Evolutionary conservation across 2,329 filamentous ascomycete species (phyloP).

Genomic region (Botrytis squamosa): DNA sequence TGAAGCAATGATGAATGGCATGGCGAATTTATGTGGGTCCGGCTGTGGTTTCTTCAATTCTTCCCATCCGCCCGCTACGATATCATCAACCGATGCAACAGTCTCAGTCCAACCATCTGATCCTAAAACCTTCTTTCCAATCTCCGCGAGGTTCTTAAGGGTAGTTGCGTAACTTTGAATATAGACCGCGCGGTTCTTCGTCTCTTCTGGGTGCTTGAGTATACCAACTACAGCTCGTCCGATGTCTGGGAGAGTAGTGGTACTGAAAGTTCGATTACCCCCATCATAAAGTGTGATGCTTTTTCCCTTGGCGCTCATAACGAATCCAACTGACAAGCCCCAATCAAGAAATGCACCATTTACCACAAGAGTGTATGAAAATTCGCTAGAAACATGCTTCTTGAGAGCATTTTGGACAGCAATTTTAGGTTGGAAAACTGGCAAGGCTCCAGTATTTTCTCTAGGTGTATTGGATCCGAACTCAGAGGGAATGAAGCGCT

Average conservation of each 20-base stretch:
- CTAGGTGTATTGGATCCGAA: constrained; percentile 43
- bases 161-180: constrained; percentile 29
- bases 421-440: constrained; percentile 25
- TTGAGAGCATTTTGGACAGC: constrained; percentile 29
- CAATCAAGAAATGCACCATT: constrained; percentile 16
- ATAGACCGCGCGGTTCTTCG: constrained; percentile 27
- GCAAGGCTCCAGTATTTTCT: constrained; percentile 24
- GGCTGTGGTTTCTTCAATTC: constrained; percentile 25
- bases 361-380: constrained; percentile 17
- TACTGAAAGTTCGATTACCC: constrained; percentile 43
- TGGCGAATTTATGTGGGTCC: constrained; percentile 24
- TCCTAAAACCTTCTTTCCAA: constrained; percentile 27
- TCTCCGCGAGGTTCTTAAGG: constrained; percentile 24
- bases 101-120: constrained; percentile 28
- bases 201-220: constrained; percentile 40
- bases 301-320: constrained; percentile 6
- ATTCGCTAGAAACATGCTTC: constrained; percentile 9
- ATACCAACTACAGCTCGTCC: constrained; percentile 40
- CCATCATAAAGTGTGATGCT: constrained; percentile 48
- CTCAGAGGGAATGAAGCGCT: constrained; percentile 60
- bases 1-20: constrained; percentile 30
- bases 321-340: constrained; percentile 10
- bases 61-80: constrained; percentile 27
- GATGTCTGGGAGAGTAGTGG: constrained; percentile 36
- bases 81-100: constrained; percentile 22